Conservation (phyloP, 345 rosid species). For the Rhodamnia rubescens region DNA sequence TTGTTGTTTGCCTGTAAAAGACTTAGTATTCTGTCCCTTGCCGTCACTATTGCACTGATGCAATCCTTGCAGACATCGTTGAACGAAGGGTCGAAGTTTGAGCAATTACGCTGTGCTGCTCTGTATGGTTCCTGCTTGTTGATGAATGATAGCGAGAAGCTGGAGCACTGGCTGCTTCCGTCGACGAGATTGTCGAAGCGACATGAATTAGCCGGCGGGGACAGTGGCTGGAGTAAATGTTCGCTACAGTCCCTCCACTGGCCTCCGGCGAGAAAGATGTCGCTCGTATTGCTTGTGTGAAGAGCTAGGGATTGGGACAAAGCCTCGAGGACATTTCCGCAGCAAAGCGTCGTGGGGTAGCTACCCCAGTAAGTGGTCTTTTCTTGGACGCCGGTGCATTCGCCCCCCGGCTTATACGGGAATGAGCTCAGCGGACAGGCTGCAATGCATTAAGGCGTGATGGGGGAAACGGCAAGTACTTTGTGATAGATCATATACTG, state of each 20-base stretch:
- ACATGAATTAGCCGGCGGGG: conserved; percentile 13
- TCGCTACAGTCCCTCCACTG: conserved; percentile 21
- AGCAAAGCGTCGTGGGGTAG: conserved; percentile 30
- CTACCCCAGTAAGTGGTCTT: conserved; percentile 16
- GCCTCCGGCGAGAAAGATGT: conserved; percentile 16
- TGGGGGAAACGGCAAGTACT: not conserved
- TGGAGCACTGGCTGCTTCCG: conserved; percentile 18
- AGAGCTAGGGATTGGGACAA: conserved; percentile 29
- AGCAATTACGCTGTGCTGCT: conserved; percentile 10
- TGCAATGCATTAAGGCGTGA: not conserved
- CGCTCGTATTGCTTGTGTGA: not conserved
- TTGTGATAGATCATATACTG: not conserved
- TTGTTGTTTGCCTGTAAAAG: not conserved
- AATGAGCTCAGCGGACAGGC: conserved; percentile 20
- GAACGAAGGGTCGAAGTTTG: conserved; percentile 18
- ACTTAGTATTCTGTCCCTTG: not conserved
- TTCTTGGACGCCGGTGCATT: conserved; percentile 16
- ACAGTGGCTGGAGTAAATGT: conserved; percentile 4
- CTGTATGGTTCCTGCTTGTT: not conserved
- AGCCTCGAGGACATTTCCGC: conserved; percentile 28
- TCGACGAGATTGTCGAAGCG: conserved; percentile 20
- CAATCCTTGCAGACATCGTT: conserved; percentile 14
- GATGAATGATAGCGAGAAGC: conserved; percentile 8
- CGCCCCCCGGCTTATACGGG: conserved; percentile 36
- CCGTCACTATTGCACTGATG: conserved; percentile 1